These are phyloP conservation scores for Phytopythium oedochilum DNA, from an alignment of 352 stramenopile species.

Conservation along the genomic window DNA sequence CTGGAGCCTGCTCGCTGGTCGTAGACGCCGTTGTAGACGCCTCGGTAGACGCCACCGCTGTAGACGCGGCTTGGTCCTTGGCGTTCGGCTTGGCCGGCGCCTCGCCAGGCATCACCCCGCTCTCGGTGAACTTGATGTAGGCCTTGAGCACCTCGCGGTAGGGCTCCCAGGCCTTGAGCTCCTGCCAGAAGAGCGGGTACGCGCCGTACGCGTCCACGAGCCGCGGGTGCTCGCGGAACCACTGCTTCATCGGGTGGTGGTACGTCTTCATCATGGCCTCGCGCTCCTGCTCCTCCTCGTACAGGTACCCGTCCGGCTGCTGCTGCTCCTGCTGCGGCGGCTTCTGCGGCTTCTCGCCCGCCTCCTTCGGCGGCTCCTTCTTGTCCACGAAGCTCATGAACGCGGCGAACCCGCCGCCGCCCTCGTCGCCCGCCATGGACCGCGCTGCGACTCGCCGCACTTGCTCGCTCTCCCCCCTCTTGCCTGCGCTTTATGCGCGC, in stretches of 20 bases:
- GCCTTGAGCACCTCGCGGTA: constrained; percentile 91
- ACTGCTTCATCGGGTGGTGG: constrained; percentile 86
- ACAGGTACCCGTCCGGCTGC: constrained; percentile 54
- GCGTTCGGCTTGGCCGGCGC: constrained; percentile 3
- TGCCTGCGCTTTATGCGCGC: too few relatives aligned
- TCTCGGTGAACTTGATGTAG: constrained; percentile 84
- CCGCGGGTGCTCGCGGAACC: constrained; percentile 65
- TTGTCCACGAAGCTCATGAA: constrained; percentile 66
- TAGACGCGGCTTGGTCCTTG: constrained; percentile 7
- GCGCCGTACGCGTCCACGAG: constrained; percentile 76
- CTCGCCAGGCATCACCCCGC: constrained; percentile 20
- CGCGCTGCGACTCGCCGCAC: neutral
- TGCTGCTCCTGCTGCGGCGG: constrained; percentile 5
- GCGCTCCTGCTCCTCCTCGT: constrained; percentile 85
- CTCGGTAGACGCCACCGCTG: too few relatives aligned
- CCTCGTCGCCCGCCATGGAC: constrained; percentile 42
- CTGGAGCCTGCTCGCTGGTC: neutral
- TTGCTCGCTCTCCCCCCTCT: neutral
- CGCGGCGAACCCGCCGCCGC: constrained; percentile 49
- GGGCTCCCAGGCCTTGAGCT: constrained; percentile 91
- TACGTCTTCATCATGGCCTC: constrained; percentile 88
- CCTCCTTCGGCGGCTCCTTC: neutral
- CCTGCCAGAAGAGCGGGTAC: constrained; percentile 94
- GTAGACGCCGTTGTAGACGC: neutral
- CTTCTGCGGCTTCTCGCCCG: neutral